phyloP scores from a whole-genome alignment of 177 flowering plant species.

The Vitis hybrid region DNA sequence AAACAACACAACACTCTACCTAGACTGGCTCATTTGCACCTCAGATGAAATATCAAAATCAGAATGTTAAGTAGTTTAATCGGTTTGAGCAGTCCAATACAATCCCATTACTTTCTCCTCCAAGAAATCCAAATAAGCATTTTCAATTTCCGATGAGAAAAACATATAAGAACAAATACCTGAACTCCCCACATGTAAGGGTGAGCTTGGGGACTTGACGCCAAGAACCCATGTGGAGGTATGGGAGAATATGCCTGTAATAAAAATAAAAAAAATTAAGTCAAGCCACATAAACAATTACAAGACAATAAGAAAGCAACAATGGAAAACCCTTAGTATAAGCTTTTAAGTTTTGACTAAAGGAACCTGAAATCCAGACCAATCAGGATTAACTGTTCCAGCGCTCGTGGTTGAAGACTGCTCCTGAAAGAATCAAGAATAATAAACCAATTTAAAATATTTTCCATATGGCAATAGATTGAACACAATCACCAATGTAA shows the following conservation, averaged over 20 bases:
- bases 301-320: background rate
- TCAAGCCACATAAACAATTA: background rate
- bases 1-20: background rate
- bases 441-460: background rate
- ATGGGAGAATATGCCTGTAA: conserved; percentile 88
- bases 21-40: background rate
- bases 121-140: background rate
- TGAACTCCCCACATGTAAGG: conserved; percentile 99
- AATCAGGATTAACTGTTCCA: conserved; percentile 69
- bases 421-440: conserved; percentile 44
- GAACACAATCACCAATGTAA: background rate
- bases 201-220: conserved; percentile 91
- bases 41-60: background rate
- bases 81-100: background rate
- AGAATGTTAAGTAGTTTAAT: background rate
- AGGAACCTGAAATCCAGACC: conserved; percentile 94
- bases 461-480: background rate
- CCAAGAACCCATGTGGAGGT: conserved; percentile 84
- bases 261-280: conserved; percentile 1
- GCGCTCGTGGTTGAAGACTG: conserved; percentile 52
- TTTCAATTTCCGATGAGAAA: background rate
- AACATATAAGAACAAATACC: conserved; percentile 36
- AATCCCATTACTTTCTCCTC: background rate
- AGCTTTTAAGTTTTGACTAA: background rate
- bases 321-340: background rate